Conservation (phyloP, 2,329 filamentous ascomycete species). For the Chaetothyriales sp. region DNA sequence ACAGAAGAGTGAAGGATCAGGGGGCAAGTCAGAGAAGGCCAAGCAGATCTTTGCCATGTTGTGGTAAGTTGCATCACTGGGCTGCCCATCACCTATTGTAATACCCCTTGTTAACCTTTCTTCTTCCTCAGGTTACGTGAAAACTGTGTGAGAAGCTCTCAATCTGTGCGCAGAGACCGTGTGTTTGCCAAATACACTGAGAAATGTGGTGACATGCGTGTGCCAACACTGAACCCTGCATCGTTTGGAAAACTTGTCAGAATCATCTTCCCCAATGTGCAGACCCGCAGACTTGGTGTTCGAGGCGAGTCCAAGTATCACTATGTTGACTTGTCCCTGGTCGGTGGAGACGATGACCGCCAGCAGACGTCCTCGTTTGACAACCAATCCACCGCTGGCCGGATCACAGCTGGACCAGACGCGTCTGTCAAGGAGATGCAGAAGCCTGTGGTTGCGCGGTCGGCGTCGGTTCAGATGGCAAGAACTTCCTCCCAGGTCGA, state of each 20-base stretch:
- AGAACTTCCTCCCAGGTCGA: slow-evolving; percentile 12
- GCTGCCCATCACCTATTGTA: neutral
- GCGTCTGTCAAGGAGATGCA: slow-evolving; percentile 3
- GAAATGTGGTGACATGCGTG: slow-evolving; percentile 79
- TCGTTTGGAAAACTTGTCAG: slow-evolving; percentile 96
- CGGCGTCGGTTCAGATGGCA: neutral
- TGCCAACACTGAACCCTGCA: slow-evolving; percentile 87
- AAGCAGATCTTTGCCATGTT: slow-evolving; percentile 39
- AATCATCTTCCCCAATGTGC: slow-evolving; percentile 87
- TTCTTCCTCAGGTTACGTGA: slow-evolving; percentile 28
- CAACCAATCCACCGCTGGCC: slow-evolving; percentile 11
- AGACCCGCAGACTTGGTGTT: slow-evolving; percentile 80
- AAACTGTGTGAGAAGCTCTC: slow-evolving; percentile 31
- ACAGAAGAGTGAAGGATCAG: slow-evolving; percentile 33
- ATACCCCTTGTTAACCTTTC: neutral
- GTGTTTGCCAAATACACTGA: slow-evolving; percentile 95
- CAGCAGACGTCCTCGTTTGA: slow-evolving; percentile 6
- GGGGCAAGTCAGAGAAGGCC: slow-evolving; percentile 36
- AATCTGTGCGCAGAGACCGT: slow-evolving; percentile 74
- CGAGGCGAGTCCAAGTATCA: slow-evolving; percentile 97
- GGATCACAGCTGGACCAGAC: slow-evolving; percentile 8
- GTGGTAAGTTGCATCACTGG: slow-evolving; percentile 24
- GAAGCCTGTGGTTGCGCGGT: neutral
- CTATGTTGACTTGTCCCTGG: slow-evolving; percentile 44
- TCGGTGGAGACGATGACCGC: slow-evolving; percentile 14